Percentiles rank a stretch among this genome's conserved stretches.
Conservation (phyloP, 140 eudicot genomes). For the Flaveria floridana region DNA sequence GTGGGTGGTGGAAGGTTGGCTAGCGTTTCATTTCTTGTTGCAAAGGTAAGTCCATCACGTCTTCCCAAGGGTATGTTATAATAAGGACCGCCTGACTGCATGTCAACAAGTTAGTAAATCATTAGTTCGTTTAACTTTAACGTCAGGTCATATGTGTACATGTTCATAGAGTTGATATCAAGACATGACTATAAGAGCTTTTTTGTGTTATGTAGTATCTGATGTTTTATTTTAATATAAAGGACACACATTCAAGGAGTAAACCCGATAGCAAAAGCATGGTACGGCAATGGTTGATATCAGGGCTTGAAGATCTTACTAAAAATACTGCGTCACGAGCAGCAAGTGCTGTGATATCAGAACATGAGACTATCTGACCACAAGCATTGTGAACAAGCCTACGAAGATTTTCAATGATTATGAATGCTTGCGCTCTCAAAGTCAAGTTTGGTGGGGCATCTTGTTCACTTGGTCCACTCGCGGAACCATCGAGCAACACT, state of each 20-base stretch:
- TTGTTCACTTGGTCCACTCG: constrained; percentile 45
- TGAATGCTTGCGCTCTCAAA: constrained; percentile 39
- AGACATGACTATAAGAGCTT: too few relatives aligned
- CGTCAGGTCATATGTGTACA: not conserved
- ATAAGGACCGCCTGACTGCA: constrained; percentile 62
- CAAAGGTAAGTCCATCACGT: constrained; percentile 54
- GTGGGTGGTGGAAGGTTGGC: constrained; percentile 50
- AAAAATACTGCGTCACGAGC: constrained; percentile 62
- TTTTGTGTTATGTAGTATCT: too few relatives aligned
- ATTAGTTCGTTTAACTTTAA: not conserved
- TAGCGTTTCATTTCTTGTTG: constrained; percentile 41
- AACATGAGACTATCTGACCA: constrained; percentile 55
- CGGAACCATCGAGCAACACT: constrained; percentile 51
- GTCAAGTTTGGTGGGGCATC: constrained; percentile 41
- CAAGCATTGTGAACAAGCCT: constrained; percentile 45
- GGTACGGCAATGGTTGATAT: not conserved
- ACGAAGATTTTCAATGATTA: constrained; percentile 52
- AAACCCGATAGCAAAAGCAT: too few relatives aligned
- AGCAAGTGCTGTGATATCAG: constrained; percentile 60
- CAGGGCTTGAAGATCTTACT: constrained; percentile 25
- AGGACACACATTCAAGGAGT: too few relatives aligned
- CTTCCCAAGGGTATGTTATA: constrained; percentile 57
- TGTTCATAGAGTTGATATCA: not conserved
- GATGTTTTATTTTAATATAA: too few relatives aligned
- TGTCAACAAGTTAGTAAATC: not conserved